A percentile compares a stretch with the other conserved stretches of the same genome.
These are phyloP conservation scores for Aspergillus hortae DNA, from an alignment of 2,329 filamentous ascomycete genomes.

Conservation along the genomic window DNA sequence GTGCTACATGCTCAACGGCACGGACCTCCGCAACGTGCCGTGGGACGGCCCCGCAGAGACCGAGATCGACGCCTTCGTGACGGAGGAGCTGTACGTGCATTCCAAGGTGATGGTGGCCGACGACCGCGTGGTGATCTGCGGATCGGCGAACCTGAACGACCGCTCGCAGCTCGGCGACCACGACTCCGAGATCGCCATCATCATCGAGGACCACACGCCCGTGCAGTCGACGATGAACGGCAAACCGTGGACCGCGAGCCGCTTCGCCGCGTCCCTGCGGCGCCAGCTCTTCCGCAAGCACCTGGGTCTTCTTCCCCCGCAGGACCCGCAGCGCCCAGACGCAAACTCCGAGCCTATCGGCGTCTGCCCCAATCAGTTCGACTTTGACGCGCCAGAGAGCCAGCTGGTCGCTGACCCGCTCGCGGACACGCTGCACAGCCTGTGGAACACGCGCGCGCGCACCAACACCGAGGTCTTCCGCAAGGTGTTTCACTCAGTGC, in stretches of 20 bases:
- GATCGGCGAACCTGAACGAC: conserved; percentile 89
- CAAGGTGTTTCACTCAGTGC: conserved; percentile 61
- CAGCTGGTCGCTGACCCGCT: conserved; percentile 56
- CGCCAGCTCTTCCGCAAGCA: conserved; percentile 89
- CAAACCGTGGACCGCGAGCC: conserved; percentile 70
- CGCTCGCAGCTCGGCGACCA: conserved; percentile 82
- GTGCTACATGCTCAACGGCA: conserved; percentile 79
- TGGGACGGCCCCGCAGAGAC: conserved; percentile 54
- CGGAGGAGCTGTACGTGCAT: conserved; percentile 61
- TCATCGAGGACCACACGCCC: conserved; percentile 77
- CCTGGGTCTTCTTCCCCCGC: conserved; percentile 72
- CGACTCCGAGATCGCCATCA: conserved; percentile 84
- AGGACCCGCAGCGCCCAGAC: conserved; percentile 61
- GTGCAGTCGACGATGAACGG: conserved; percentile 76
- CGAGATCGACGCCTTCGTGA: conserved; percentile 61
- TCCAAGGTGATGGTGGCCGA: conserved; percentile 70
- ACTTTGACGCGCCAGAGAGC: conserved; percentile 50
- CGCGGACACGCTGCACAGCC: conserved; percentile 50
- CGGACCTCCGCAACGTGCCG: conserved; percentile 63
- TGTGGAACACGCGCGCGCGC: conserved; percentile 58
- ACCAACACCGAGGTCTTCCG: conserved; percentile 60
- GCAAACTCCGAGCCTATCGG: conserved; percentile 58
- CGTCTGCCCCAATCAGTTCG: conserved; percentile 49
- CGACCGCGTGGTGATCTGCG: conserved; percentile 79
- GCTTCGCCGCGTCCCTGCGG: conserved; percentile 75